A percentile compares a stretch with the other conserved stretches of the same genome.
Conservation (phyloP, 2,329 filamentous ascomycete genomes). For the Metarhizium rileyi region DNA sequence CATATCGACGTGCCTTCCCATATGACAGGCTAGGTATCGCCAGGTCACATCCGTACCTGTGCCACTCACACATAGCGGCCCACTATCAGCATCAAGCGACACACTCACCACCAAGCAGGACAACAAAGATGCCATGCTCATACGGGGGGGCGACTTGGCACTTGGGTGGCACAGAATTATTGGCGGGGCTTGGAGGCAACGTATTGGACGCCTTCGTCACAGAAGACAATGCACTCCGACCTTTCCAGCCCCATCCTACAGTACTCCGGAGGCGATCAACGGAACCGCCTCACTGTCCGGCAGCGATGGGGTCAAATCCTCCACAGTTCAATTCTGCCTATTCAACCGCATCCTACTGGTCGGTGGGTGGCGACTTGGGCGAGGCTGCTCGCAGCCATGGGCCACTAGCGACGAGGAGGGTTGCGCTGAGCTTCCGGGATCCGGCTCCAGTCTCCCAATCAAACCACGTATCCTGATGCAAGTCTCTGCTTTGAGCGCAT, state of each 20-base stretch:
- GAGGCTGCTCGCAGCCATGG: conserved; percentile 9
- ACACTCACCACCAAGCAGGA: not conserved
- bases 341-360: not conserved
- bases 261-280: not conserved
- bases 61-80: not conserved
- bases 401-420: not conserved
- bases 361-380: conserved; percentile 4
- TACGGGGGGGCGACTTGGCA: not conserved
- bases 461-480: conserved; percentile 11
- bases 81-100: not conserved
- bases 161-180: not conserved
- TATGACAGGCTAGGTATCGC: not conserved
- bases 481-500: conserved; percentile 9
- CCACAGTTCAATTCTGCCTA: conserved; percentile 1
- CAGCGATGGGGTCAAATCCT: not conserved
- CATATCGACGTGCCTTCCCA: not conserved
- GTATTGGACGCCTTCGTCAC: conserved; percentile 12
- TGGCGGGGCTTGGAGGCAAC: not conserved
- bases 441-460: conserved; percentile 11
- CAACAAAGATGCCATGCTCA: not conserved
- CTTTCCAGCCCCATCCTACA: not conserved
- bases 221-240: conserved; percentile 1
- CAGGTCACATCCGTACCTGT: conserved; percentile 5
- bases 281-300: conserved; percentile 12
- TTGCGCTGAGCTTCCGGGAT: conserved; percentile 7